Evolutionary conservation across 139 green algal species (phyloP).

Genomic region (Coccomyxa sp.): DNA sequence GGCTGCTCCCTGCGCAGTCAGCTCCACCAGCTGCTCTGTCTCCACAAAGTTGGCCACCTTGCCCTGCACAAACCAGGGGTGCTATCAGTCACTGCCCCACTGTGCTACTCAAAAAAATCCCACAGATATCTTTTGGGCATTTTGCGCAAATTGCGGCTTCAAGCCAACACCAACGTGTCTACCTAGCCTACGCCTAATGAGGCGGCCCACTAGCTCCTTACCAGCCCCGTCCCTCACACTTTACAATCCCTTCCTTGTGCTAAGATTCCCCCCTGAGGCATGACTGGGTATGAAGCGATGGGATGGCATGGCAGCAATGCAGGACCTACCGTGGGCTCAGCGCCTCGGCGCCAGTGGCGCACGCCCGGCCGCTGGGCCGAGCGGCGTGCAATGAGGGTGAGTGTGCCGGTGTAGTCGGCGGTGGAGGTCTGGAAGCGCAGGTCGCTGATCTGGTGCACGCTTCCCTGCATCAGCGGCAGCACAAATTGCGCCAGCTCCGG

Average conservation of each 20-base stretch:
- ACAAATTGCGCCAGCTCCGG: conserved; percentile 49
- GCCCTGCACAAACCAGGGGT: conserved; percentile 20
- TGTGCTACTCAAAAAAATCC: no score
- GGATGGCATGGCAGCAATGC: no score
- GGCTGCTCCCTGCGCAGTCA: conserved; percentile 16
- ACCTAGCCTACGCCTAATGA: not conserved
- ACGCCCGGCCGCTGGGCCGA: conserved; percentile 53
- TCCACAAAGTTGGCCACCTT: conserved; percentile 87
- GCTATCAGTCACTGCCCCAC: no score
- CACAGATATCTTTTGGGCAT: no score
- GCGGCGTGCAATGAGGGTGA: conserved; percentile 65
- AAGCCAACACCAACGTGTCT: not conserved
- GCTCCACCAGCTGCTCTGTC: conserved; percentile 78
- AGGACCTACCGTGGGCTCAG: conserved; percentile 44
- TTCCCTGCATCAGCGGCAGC: conserved; percentile 63
- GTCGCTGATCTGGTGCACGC: conserved; percentile 58
- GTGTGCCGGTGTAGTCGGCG: conserved; percentile 10
- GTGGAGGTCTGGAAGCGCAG: conserved; percentile 33
- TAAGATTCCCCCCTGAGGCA: no score
- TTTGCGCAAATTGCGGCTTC: no score
- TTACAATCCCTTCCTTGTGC: no score
- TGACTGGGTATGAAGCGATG: no score
- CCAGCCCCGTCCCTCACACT: no score
- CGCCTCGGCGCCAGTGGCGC: conserved; percentile 79
- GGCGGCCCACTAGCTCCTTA: no score